These are phyloP conservation scores for Kodamaea anthophila DNA, from an alignment of 1,139 yeast species.

Conservation along the genomic window DNA sequence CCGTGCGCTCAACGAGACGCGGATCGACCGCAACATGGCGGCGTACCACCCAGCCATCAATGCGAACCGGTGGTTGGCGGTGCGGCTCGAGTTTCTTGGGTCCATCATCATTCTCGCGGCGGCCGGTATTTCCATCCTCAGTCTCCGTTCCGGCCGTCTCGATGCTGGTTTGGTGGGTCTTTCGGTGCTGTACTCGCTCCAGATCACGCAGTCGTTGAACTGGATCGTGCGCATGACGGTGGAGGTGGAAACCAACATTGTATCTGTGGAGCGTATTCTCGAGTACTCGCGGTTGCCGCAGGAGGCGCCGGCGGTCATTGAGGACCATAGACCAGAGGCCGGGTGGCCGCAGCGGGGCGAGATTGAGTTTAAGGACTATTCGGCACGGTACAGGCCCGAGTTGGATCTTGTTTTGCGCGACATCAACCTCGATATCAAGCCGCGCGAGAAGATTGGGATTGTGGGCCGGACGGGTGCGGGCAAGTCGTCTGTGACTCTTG, in stretches of 20 bases:
- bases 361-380: conserved; percentile 51
- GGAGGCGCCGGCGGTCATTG: conserved; percentile 79
- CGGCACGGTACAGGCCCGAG: conserved; percentile 58
- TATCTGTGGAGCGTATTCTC: conserved; percentile 88
- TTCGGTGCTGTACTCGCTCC: conserved; percentile 87
- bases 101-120: conserved; percentile 81
- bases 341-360: conserved; percentile 63
- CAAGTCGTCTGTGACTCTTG: conserved; percentile 64
- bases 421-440: conserved; percentile 44
- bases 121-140: conserved; percentile 70
- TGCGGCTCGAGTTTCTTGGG: conserved; percentile 84
- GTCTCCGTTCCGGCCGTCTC: conserved; percentile 60
- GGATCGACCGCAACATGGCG: conserved; percentile 79
- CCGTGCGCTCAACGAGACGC: conserved; percentile 61
- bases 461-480: conserved; percentile 91
- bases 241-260: conserved; percentile 94
- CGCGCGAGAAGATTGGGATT: conserved; percentile 69
- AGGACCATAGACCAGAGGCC: conserved; percentile 54
- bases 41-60: conserved; percentile 93
- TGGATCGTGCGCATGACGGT: conserved; percentile 99
- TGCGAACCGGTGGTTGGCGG: conserved; percentile 96
- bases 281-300: conserved; percentile 72
- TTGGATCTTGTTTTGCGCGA: conserved; percentile 53
- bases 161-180: conserved; percentile 92
- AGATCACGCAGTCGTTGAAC: conserved; percentile 85